phyloP scores from a whole-genome alignment of 352 stramenopile genomes.

The Blastocystis sp. region DNA sequence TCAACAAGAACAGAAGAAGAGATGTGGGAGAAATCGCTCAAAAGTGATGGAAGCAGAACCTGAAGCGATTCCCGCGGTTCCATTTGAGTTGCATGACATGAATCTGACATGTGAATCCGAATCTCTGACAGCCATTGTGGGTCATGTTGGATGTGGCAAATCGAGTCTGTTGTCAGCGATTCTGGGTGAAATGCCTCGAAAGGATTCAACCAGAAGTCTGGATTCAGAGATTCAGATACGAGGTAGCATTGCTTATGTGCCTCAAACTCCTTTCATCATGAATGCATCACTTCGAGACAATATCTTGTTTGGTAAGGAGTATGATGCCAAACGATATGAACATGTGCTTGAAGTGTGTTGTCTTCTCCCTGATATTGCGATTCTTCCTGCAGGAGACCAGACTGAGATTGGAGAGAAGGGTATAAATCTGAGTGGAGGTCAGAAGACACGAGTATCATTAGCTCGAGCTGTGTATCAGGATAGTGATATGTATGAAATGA shows the following conservation, averaged over 20 bases:
- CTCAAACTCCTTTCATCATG: constrained; percentile 88
- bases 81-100: constrained; percentile 65
- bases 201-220: constrained; percentile 68
- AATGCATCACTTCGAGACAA: too few species aligned
- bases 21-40: neutral
- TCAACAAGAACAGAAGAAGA: neutral
- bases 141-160: constrained; percentile 71
- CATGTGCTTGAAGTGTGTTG: constrained; percentile 68
- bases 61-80: too few species aligned
- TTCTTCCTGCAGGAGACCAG: constrained; percentile 80
- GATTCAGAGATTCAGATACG: constrained; percentile 69
- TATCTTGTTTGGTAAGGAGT: constrained; percentile 81
- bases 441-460: constrained; percentile 77
- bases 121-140: constrained; percentile 74
- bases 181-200: constrained; percentile 72
- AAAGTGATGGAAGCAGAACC: neutral
- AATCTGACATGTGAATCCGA: constrained; percentile 72
- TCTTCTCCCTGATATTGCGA: constrained; percentile 77
- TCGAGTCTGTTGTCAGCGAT: constrained; percentile 71
- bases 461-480: constrained; percentile 85
- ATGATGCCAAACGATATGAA: constrained; percentile 72
- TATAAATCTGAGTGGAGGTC: constrained; percentile 89
- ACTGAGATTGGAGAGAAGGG: constrained; percentile 95
- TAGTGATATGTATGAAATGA: constrained; percentile 79
- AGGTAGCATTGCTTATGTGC: constrained; percentile 82